Base-by-base conservation (phyloP, 495 filamentous ascomycete genomes). In the Pyrenopolyporus hunteri region DNA sequence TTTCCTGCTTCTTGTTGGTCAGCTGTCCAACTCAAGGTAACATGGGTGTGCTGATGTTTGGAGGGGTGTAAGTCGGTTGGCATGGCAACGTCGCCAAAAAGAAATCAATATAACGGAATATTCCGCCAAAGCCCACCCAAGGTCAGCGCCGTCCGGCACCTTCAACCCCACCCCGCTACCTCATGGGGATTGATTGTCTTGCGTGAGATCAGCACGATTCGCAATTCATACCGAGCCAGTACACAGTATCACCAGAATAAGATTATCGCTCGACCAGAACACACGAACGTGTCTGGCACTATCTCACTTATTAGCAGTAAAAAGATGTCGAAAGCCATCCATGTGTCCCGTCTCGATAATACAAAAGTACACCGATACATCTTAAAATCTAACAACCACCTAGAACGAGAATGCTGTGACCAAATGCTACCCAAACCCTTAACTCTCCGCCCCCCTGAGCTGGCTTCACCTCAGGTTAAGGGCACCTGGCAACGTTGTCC, bases 1-100 rank as follows among this genome's bases (percentile, higher is more conserved):
- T 47, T 22, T 51, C 16, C 17, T 25, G 13, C 10, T 23, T 32
- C 39, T 37, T 29, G 25, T 29, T 29, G 23, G 25, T 13, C 28
- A 32, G 22, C 26, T 9, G 9, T n/a, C 5, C 16, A 13, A 6
- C 19, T 49, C 29, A 48, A 16, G 40, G 42, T 26, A 49, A 49
- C 48, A 32, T 29, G 23, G 40, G 44, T 22, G 25, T 35, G n/a
- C 11, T 43, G 42, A 28, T 59, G 53, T 52, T 57, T 54, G n/a
- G 61, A 58, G 55, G 61, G 54, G 54, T 29, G 43, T 11, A 53
- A 16, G 36, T 37, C 28, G 11, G 61, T 64, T 64, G 61, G 31
- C 49, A 55, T n/a, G 39, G 52, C 46, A 63, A 63, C 59, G 11
- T 33, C 6, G 16, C 29, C 4, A 1, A 22, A 26, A 23, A 25